Base-by-base conservation (phyloP, 176 grass and related monocot species). In the Phyllostachys edulis region DNA sequence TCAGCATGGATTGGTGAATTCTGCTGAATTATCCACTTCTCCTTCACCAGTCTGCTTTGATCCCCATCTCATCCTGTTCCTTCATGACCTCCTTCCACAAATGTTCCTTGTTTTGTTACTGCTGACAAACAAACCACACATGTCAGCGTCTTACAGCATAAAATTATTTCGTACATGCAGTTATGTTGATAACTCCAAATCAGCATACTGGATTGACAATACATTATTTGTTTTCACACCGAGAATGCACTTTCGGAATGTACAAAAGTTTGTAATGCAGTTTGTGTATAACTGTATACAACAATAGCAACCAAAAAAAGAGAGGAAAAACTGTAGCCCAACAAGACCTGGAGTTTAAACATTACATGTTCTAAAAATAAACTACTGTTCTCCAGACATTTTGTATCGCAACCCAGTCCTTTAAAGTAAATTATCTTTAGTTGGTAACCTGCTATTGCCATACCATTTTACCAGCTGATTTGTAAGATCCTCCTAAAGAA, bases 101-200 rank as follows among this genome's bases (percentile, higher is more conserved):
- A 24, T 54, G 62, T 32, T 80, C 51, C 82, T 36, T 54, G 37
- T 42, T 52, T 39, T 44, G 29, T 61, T 85, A 17, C 17, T 36
- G 63, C 49, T 38, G 52, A 81, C n/a, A 89, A 54, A 69, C 7
- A 76, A 46, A 63, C 5, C 14, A 80, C 14, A 80, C 9, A 14
- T 66, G 5, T 41, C 45, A 68, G 27, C 45, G 10, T 47, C 76
- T 78, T 64, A 34, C 17, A 72, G 12, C 32, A 61, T 83, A 83
- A 36, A 38, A 63, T 62, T 73, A 45, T 23, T 21, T 57, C 38
- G 2, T 44, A 39, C 24, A 51, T 49, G 50, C 4, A 62, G 42
- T 16, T 69, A 32, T 45, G 12, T 49, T 42, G 40, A 44, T 82
- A 71, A 6, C 12, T 83, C 24, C 54, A 63, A 62, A 45, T 71